phyloP scores from a whole-genome alignment of 2,329 filamentous ascomycete genomes.

The Sphaerulina vaccinii region DNA sequence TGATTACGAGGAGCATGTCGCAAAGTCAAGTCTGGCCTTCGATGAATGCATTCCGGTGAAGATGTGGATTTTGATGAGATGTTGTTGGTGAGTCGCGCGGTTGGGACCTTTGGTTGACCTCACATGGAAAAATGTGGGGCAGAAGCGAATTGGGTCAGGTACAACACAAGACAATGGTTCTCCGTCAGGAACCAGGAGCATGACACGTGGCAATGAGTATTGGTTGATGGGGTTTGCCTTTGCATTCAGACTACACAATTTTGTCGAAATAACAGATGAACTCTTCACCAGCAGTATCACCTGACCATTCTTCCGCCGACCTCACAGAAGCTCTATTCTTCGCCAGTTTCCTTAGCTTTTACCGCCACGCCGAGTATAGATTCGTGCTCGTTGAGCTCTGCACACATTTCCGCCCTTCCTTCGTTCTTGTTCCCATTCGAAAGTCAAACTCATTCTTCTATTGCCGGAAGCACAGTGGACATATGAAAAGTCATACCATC shows the following conservation, averaged over 20 bases:
- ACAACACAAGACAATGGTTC: background rate
- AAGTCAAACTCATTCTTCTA: background rate
- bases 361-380: background rate
- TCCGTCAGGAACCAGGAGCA: background rate
- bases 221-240: background rate
- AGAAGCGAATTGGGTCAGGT: background rate
- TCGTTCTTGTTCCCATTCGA: background rate
- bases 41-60: too few relatives aligned
- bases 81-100: too few relatives aligned
- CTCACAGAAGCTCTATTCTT: background rate
- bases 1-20: too few relatives aligned
- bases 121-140: too few relatives aligned
- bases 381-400: background rate
- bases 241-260: background rate
- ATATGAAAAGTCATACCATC: slow-evolving; percentile 2
- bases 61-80: background rate
- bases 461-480: background rate
- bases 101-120: too few relatives aligned
- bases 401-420: background rate
- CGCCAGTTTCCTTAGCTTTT: background rate
- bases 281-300: background rate
- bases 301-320: background rate
- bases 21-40: background rate
- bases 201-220: background rate
- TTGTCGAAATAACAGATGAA: background rate